Percentiles rank a stretch among this genome's conserved stretches.
Evolutionary conservation across 2,329 filamentous ascomycete species (phyloP).

Genomic region (Lasiodiplodia gonubiensis): DNA sequence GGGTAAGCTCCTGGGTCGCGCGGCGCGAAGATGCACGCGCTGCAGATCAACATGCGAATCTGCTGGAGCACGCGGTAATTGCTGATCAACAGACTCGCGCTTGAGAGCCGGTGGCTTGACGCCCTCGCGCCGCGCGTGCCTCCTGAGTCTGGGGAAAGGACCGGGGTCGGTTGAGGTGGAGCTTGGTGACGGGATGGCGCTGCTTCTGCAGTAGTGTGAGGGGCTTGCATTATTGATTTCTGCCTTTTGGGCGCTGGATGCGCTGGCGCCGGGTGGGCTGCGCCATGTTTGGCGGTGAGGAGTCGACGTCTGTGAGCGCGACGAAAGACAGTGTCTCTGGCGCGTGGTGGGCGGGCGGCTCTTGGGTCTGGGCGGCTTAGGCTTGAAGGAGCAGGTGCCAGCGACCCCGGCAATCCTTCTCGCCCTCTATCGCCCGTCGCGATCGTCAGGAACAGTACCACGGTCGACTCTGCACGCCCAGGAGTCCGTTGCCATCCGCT

Average conservation of each 20-base stretch:
- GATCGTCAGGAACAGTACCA: constrained; percentile 21
- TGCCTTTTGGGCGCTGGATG: background rate
- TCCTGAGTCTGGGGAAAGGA: constrained; percentile 12
- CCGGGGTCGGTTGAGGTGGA: background rate
- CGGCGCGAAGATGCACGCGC: constrained; percentile 17
- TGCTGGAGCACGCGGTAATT: constrained; percentile 12
- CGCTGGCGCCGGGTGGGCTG: background rate
- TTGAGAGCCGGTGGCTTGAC: constrained; percentile 14
- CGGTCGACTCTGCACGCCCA: background rate
- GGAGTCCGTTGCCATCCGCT: background rate
- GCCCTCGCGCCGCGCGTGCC: background rate
- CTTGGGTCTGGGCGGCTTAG: background rate
- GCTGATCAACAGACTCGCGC: constrained; percentile 4
- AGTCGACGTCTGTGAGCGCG: background rate
- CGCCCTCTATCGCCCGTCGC: background rate
- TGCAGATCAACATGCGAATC: background rate
- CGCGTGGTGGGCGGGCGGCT: constrained; percentile 4
- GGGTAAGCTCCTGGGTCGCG: background rate
- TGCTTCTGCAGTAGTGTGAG: constrained; percentile 1
- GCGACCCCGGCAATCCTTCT: background rate
- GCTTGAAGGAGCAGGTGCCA: constrained; percentile 10
- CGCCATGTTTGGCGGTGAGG: background rate
- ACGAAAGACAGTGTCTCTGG: background rate
- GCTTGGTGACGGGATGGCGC: background rate
- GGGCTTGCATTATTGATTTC: constrained; percentile 17